Conservation (phyloP, 495 filamentous ascomycete species). For the Talaromyces proteolyticus region DNA sequence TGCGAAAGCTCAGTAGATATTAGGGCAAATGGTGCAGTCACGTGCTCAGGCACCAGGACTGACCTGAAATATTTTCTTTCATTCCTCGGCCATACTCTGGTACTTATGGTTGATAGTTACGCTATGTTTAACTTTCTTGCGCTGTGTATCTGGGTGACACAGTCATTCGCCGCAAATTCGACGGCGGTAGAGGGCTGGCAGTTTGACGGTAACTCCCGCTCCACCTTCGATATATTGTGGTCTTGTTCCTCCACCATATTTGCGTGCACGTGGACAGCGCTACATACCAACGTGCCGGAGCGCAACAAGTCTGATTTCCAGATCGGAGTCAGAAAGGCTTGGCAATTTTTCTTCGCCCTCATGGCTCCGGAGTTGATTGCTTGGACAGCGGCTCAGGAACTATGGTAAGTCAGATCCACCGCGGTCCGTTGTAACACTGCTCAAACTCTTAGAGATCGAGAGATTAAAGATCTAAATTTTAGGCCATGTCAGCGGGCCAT, state of each 20-base stretch:
- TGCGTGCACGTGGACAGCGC: conserved; percentile 5
- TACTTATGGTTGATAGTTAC: no score
- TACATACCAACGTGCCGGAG: conserved; percentile 7
- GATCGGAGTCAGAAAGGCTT: background rate
- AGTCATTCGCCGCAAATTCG: background rate
- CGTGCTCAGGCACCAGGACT: no score
- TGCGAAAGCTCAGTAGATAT: no score
- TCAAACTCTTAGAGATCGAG: no score
- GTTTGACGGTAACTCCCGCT: conserved; percentile 2
- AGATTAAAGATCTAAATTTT: background rate
- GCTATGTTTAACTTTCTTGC: no score
- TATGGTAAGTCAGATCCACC: background rate
- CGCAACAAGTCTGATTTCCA: background rate
- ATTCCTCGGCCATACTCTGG: no score
- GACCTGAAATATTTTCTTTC: no score
- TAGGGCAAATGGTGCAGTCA: no score
- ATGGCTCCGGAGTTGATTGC: conserved; percentile 9
- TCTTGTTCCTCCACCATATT: conserved; percentile 6
- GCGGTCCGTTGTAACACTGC: no score
- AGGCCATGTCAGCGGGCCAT: background rate
- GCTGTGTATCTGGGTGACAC: background rate
- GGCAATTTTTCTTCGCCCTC: background rate
- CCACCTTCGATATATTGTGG: conserved; percentile 5
- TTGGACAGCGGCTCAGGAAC: conserved; percentile 1
- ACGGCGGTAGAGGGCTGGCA: conserved; percentile 5